Conservation (phyloP, 2,329 filamentous ascomycete species). For the Dryadomyces sulphureus region DNA sequence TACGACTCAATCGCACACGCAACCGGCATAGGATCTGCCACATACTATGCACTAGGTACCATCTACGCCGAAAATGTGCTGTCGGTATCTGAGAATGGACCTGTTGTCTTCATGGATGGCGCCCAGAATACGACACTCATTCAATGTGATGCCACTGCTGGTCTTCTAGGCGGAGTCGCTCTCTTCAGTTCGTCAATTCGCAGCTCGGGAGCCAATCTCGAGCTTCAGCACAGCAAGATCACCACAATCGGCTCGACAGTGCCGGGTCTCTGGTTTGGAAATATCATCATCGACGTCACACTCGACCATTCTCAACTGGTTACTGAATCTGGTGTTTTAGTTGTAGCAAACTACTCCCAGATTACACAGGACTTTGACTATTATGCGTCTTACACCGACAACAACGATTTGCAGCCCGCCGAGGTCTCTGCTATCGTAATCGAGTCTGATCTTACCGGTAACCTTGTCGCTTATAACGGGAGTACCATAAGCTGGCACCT, state of each 20-base stretch:
- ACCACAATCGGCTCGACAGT: background rate
- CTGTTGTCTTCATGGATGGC: slow-evolving; percentile 6
- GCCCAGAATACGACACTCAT: slow-evolving; percentile 3
- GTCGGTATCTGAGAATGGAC: slow-evolving; percentile 1
- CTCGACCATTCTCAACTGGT: background rate
- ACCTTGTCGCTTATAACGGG: slow-evolving; percentile 6
- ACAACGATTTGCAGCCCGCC: slow-evolving; percentile 3
- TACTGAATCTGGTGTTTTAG: slow-evolving; percentile 1
- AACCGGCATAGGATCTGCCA: slow-evolving; percentile 5
- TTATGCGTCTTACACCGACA: slow-evolving; percentile 5
- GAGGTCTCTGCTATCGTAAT: background rate
- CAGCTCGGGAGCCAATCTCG: background rate
- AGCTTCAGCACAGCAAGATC: slow-evolving; percentile 1
- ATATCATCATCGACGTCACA: slow-evolving; percentile 3
- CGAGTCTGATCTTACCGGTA: slow-evolving; percentile 1
- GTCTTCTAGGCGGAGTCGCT: slow-evolving; percentile 5
- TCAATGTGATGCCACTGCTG: slow-evolving; percentile 5
- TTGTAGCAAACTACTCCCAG: slow-evolving; percentile 7
- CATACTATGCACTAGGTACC: slow-evolving; percentile 5
- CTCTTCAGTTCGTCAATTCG: slow-evolving; percentile 4
- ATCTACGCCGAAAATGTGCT: slow-evolving; percentile 5
- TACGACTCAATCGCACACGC: slow-evolving; percentile 4
- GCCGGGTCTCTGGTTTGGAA: slow-evolving; percentile 7
- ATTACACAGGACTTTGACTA: slow-evolving; percentile 8
- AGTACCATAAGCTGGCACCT: slow-evolving; percentile 4